Percentiles rank a stretch among this genome's conserved stretches.
Conservation (phyloP, 805 yeast species). For the Saturnispora halmiae region DNA sequence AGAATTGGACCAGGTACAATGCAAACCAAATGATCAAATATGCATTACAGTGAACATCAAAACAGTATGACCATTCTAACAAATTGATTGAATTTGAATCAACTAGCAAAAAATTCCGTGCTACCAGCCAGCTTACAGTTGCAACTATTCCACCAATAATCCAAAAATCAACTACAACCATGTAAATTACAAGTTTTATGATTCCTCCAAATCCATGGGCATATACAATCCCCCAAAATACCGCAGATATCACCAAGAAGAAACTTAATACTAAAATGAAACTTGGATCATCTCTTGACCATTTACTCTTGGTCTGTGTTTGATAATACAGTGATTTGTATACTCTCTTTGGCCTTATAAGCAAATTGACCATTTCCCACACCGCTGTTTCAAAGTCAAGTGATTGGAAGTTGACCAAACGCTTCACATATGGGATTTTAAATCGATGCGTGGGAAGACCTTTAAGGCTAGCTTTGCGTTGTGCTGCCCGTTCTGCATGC, state of each 20-base stretch:
- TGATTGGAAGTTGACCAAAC: slow-evolving; percentile 65
- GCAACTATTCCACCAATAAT: slow-evolving; percentile 60
- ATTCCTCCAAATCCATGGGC: slow-evolving; percentile 55
- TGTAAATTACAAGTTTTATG: slow-evolving; percentile 58
- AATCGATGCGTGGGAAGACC: neutral
- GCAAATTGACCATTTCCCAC: slow-evolving; percentile 78
- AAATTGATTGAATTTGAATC: slow-evolving; percentile 21
- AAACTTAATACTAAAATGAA: slow-evolving; percentile 66
- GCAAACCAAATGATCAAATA: slow-evolving; percentile 71
- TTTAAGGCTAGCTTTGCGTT: neutral
- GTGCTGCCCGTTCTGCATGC: neutral
- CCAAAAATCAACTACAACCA: slow-evolving; percentile 80
- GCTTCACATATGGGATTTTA: slow-evolving; percentile 22
- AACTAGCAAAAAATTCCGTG: slow-evolving; percentile 47
- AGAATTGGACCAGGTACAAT: slow-evolving; percentile 64
- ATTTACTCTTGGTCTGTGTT: slow-evolving; percentile 65
- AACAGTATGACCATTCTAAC: slow-evolving; percentile 90
- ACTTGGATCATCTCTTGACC: slow-evolving; percentile 91
- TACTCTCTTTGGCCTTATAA: slow-evolving; percentile 71
- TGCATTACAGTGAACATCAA: slow-evolving; percentile 91
- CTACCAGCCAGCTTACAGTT: slow-evolving; percentile 62
- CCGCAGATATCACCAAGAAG: slow-evolving; percentile 61
- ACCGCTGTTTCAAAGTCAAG: slow-evolving; percentile 86
- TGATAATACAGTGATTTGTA: slow-evolving; percentile 76
- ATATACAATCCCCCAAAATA: slow-evolving; percentile 87